Conservation (phyloP, 2,329 filamentous ascomycete genomes). For the Aspergillaceae sp. region DNA sequence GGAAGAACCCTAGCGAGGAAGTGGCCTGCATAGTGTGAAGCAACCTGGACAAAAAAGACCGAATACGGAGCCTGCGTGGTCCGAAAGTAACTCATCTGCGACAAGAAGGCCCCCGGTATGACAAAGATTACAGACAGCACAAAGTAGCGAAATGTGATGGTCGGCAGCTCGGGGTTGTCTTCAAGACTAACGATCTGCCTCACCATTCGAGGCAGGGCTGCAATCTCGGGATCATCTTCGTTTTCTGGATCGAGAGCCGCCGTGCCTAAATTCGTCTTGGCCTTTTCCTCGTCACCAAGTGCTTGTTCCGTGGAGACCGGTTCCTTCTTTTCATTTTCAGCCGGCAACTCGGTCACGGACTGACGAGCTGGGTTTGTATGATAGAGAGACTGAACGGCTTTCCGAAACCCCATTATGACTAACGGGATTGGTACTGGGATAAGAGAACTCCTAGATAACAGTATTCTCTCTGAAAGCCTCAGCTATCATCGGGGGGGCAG, state of each 20-base stretch:
- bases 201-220: slow-evolving; percentile 47
- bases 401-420: background rate
- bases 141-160: slow-evolving; percentile 54
- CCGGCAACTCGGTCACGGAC: background rate
- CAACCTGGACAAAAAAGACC: slow-evolving; percentile 55
- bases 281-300: slow-evolving; percentile 12
- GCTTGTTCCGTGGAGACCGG: slow-evolving; percentile 1
- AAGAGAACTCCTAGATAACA: background rate
- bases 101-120: slow-evolving; percentile 50
- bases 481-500: no score
- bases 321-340: background rate
- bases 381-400: background rate
- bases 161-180: slow-evolving; percentile 49
- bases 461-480: no score
- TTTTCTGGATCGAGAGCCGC: slow-evolving; percentile 17
- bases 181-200: slow-evolving; percentile 50
- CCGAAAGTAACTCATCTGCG: slow-evolving; percentile 48
- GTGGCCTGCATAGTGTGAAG: slow-evolving; percentile 46
- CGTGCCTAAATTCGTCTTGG: slow-evolving; percentile 9
- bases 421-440: background rate
- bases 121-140: slow-evolving; percentile 48
- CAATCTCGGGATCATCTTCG: slow-evolving; percentile 45
- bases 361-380: background rate
- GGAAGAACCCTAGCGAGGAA: slow-evolving; percentile 47
- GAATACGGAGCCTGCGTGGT: slow-evolving; percentile 53